Evolutionary conservation across 106 monocot genomes (phyloP).

Genomic region (Posidonia australis): DNA sequence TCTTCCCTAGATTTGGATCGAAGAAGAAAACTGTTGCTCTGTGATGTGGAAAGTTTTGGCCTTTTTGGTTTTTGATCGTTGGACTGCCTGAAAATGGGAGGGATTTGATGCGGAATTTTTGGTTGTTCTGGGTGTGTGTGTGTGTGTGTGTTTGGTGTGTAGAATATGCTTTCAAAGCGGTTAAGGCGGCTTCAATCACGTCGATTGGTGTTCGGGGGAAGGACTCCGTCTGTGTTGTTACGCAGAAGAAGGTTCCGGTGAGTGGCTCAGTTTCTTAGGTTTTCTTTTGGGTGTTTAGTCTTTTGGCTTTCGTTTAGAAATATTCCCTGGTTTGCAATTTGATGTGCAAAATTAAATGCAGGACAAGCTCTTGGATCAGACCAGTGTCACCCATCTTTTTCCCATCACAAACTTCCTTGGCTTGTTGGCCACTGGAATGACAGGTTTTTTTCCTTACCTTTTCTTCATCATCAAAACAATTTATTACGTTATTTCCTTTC

Average conservation of each 20-base stretch:
- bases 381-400: constrained; percentile 70
- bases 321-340: constrained; percentile 3
- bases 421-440: constrained; percentile 71
- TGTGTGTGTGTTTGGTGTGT: constrained; percentile 1
- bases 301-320: background rate
- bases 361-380: constrained; percentile 88
- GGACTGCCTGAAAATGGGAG: too few species aligned
- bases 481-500: background rate
- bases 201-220: constrained; percentile 70
- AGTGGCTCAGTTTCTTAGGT: constrained; percentile 4
- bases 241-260: constrained; percentile 85
- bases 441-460: constrained; percentile 36
- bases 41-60: background rate
- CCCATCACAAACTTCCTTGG: constrained; percentile 65
- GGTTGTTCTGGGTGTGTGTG: background rate
- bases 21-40: background rate
- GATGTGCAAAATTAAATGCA: constrained; percentile 10
- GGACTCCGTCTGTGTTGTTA: constrained; percentile 76
- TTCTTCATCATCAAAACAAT: background rate
- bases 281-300: background rate
- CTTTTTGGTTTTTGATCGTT: background rate
- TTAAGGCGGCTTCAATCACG: constrained; percentile 61
- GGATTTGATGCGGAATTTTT: too few species aligned
- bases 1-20: background rate
- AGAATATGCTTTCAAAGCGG: constrained; percentile 93